Percentiles rank a stretch among this genome's conserved stretches.
Evolutionary conservation across 2,329 filamentous ascomycete species (phyloP).

Genomic region (Fusarium tanahbumbuense): DNA sequence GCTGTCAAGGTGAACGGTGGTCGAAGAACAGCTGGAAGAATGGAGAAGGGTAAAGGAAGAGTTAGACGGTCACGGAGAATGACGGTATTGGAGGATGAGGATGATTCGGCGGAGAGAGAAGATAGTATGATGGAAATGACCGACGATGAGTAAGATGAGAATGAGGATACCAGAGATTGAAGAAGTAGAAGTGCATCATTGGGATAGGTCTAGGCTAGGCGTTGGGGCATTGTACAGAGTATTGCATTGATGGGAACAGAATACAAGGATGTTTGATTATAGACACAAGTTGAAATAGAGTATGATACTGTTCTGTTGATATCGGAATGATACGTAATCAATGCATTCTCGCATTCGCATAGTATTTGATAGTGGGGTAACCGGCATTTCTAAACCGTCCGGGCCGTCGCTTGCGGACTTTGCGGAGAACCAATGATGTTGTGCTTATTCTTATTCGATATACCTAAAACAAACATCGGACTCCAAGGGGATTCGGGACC

Average conservation of each 20-base stretch:
- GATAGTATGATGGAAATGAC: slow-evolving; percentile 68
- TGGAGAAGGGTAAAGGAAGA: slow-evolving; percentile 61
- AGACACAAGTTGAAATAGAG: background rate
- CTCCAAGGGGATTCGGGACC: background rate
- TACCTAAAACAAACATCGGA: slow-evolving; percentile 16
- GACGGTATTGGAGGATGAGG: slow-evolving; percentile 50
- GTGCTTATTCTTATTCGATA: slow-evolving; percentile 36
- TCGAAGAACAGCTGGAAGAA: slow-evolving; percentile 36
- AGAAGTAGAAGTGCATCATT: slow-evolving; percentile 17
- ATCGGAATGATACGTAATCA: background rate
- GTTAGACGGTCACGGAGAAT: slow-evolving; percentile 50
- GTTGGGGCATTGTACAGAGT: slow-evolving; percentile 26
- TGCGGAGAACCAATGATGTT: slow-evolving; percentile 30
- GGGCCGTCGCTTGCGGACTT: slow-evolving; percentile 12
- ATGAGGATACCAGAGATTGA: background rate
- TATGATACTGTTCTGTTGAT: background rate
- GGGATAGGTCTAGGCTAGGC: slow-evolving; percentile 28
- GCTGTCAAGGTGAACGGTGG: slow-evolving; percentile 52
- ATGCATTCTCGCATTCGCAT: slow-evolving; percentile 8
- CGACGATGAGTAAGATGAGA: slow-evolving; percentile 59
- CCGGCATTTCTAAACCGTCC: slow-evolving; percentile 33
- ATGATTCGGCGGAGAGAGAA: slow-evolving; percentile 53
- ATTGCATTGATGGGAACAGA: slow-evolving; percentile 5
- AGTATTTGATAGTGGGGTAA: slow-evolving; percentile 18
- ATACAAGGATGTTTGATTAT: background rate